These are phyloP conservation scores for Tothia fuscella DNA, from an alignment of 2,329 filamentous ascomycete genomes.

Conservation along the genomic window DNA sequence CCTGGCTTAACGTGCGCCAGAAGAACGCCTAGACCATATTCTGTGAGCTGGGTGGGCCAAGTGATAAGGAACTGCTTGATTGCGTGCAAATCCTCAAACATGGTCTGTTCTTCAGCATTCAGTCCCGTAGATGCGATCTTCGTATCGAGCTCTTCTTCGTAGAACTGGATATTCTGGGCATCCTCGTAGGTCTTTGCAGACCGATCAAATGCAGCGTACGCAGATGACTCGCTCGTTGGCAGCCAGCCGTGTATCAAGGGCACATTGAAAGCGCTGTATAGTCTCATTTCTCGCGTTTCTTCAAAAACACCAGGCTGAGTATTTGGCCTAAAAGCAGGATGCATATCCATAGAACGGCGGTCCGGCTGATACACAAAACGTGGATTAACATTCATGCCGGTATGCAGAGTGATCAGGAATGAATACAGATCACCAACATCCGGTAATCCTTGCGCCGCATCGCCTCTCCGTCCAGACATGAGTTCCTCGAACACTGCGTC, in stretches of 20 bases:
- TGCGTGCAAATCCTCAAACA: conserved; percentile 69
- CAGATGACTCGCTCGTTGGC: conserved; percentile 53
- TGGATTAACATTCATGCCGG: conserved; percentile 97
- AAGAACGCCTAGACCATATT: conserved; percentile 66
- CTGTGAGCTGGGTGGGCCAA: conserved; percentile 79
- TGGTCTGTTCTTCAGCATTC: conserved; percentile 59
- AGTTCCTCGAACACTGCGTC: conserved; percentile 90
- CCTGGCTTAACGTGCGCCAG: conserved; percentile 59
- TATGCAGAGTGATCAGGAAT: conserved; percentile 81
- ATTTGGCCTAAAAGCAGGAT: conserved; percentile 26
- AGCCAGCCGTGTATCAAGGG: conserved; percentile 92
- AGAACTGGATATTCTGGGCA: conserved; percentile 76
- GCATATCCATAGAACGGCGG: conserved; percentile 19
- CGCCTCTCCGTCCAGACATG: conserved; percentile 61
- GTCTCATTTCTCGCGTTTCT: conserved; percentile 72
- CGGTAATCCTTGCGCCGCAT: conserved; percentile 54
- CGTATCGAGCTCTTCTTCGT: conserved; percentile 76
- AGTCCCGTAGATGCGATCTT: conserved; percentile 55
- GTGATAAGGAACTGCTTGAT: conserved; percentile 73
- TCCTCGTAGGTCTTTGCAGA: conserved; percentile 82
- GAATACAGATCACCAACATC: conserved; percentile 80
- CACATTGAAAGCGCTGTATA: conserved; percentile 82
- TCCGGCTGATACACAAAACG: conserved; percentile 45
- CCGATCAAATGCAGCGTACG: conserved; percentile 57
- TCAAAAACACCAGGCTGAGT: conserved; percentile 63